These are phyloP conservation scores for Pichia ethanolica DNA, from an alignment of 805 yeast species.

Conservation along the genomic window DNA sequence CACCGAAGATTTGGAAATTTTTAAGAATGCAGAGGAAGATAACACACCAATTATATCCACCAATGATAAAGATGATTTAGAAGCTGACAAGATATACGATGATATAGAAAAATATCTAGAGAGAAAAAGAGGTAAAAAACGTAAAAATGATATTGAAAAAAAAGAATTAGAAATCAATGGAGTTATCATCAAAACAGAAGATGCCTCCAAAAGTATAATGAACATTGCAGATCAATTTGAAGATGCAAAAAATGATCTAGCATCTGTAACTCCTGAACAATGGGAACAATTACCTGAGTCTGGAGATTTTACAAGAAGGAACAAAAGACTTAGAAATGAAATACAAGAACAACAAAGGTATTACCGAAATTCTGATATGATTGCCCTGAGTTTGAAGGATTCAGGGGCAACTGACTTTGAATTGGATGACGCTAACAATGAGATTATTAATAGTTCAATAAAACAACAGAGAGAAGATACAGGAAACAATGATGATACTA, in stretches of 20 bases:
- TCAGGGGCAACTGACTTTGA: slow-evolving; percentile 28
- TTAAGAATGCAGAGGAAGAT: slow-evolving; percentile 20
- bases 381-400: slow-evolving; percentile 34
- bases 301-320: slow-evolving; percentile 74
- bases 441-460: slow-evolving; percentile 37
- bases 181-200: slow-evolving; percentile 14
- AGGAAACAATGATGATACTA: slow-evolving; percentile 4
- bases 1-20: slow-evolving; percentile 11
- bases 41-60: background rate
- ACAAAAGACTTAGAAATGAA: slow-evolving; percentile 61
- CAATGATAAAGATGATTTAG: slow-evolving; percentile 49
- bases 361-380: slow-evolving; percentile 77
- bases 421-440: slow-evolving; percentile 18
- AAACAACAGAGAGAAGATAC: too few relatives aligned
- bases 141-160: slow-evolving; percentile 14
- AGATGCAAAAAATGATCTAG: slow-evolving; percentile 58
- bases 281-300: slow-evolving; percentile 87
- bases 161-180: slow-evolving; percentile 3
- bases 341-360: slow-evolving; percentile 57
- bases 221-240: slow-evolving; percentile 49
- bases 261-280: slow-evolving; percentile 53
- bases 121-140: slow-evolving; percentile 26
- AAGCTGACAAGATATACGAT: slow-evolving; percentile 66
- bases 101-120: slow-evolving; percentile 49
- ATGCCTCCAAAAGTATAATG: slow-evolving; percentile 21